Evolutionary conservation across 2,329 filamentous ascomycete species (phyloP).

Genomic region (Parascedosporium putredinis): DNA sequence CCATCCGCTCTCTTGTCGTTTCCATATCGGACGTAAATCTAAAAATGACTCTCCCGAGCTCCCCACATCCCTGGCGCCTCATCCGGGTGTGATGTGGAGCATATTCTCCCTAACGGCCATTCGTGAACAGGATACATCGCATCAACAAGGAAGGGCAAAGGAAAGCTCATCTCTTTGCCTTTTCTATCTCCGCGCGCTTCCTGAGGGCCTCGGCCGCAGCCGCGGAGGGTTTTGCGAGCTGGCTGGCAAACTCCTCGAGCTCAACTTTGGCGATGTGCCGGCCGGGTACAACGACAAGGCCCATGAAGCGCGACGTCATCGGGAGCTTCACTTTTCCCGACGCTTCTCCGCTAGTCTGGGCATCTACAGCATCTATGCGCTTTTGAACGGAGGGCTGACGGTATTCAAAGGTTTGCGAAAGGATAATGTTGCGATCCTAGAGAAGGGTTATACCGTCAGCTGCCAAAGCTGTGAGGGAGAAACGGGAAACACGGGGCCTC

Average conservation of each 20-base stretch:
- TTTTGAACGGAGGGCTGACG: constrained; percentile 55
- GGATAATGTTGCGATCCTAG: constrained; percentile 80
- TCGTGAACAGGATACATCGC: too few species aligned
- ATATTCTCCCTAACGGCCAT: too few species aligned
- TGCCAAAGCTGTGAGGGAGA: neutral
- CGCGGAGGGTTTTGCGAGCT: constrained; percentile 23
- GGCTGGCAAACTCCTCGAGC: constrained; percentile 63
- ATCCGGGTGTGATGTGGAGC: too few species aligned
- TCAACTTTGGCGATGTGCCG: constrained; percentile 80
- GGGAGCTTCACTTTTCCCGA: constrained; percentile 47
- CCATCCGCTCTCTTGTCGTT: too few species aligned
- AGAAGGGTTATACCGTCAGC: neutral
- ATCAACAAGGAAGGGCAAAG: too few species aligned
- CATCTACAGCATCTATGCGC: constrained; percentile 27
- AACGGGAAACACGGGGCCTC: neutral
- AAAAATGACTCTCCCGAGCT: neutral
- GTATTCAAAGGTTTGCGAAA: constrained; percentile 82
- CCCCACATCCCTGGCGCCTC: too few species aligned
- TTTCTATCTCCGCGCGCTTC: neutral
- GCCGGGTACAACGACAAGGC: constrained; percentile 81
- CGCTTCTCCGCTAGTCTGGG: constrained; percentile 18
- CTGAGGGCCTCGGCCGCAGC: neutral
- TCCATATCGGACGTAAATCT: too few species aligned
- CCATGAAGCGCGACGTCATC: constrained; percentile 78
- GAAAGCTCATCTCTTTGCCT: neutral